Evolutionary conservation across 441 rosid species (phyloP).

Genomic region (Gossypium schwendimanii): DNA sequence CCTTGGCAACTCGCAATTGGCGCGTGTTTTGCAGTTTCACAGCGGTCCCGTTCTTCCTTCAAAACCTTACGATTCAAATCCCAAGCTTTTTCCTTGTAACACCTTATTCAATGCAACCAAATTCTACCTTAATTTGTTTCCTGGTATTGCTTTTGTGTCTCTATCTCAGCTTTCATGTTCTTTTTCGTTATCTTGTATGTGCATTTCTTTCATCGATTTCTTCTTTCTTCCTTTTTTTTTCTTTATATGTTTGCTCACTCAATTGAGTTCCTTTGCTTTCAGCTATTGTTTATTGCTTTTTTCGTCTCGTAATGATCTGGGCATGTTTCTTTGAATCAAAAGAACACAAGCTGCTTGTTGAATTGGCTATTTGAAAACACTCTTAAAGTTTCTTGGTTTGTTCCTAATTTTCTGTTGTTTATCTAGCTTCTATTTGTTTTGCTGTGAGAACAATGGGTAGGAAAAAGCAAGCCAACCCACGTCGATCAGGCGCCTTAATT

Average conservation of each 20-base stretch:
- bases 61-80: slow-evolving; percentile 6
- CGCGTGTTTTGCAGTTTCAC: slow-evolving; percentile 24
- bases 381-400: slow-evolving; percentile 1
- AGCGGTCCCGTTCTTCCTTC: slow-evolving; percentile 8
- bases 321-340: not conserved
- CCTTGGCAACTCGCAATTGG: slow-evolving; percentile 23
- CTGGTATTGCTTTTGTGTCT: not conserved
- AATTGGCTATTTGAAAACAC: slow-evolving; percentile 3
- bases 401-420: slow-evolving; percentile 8
- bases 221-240: not conserved
- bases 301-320: not conserved
- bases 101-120: not conserved
- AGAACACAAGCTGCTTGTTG: slow-evolving; percentile 5
- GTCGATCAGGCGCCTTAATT: slow-evolving; percentile 49
- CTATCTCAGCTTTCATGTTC: not conserved
- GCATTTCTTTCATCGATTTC: not conserved
- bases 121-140: not conserved
- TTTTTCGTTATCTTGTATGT: not conserved
- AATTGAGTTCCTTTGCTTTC: slow-evolving; percentile 1
- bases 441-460: slow-evolving; percentile 62
- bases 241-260: not conserved
- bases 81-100: not conserved
- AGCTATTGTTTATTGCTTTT: slow-evolving; percentile 2
- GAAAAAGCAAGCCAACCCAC: slow-evolving; percentile 79
- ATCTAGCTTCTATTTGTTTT: slow-evolving; percentile 18